Conservation (phyloP, 768 basidiomycete species). For the Suillus luteus region DNA sequence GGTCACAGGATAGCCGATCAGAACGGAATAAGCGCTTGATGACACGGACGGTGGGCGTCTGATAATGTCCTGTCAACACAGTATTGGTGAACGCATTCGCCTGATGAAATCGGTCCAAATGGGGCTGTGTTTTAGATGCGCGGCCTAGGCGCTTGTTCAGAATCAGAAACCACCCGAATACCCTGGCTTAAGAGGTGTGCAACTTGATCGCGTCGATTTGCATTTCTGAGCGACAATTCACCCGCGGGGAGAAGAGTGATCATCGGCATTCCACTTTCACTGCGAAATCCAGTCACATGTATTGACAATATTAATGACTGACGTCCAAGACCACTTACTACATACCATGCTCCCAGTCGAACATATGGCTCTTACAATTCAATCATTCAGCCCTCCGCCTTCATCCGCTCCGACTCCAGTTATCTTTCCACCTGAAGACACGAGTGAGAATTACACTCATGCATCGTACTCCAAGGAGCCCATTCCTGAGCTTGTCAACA, state of each 20-base stretch:
- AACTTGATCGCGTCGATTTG: too few relatives aligned
- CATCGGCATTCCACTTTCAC: not conserved
- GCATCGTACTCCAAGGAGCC: not conserved
- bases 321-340: not conserved
- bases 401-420: not conserved
- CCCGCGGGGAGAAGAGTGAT: not conserved
- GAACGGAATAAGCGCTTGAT: not conserved
- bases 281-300: not conserved
- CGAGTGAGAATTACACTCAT: not conserved
- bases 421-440: not conserved
- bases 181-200: too few relatives aligned
- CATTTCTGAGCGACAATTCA: not conserved
- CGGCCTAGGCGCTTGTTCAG: not conserved
- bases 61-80: not conserved
- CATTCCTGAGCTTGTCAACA: not conserved
- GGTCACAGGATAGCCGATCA: not conserved
- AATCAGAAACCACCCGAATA: too few relatives aligned
- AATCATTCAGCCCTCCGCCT: not conserved
- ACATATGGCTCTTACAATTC: not conserved
- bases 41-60: not conserved
- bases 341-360: not conserved
- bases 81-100: not conserved
- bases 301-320: not conserved
- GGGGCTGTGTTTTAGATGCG: not conserved
- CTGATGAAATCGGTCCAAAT: not conserved